A percentile compares a stretch with the other conserved stretches of the same genome.
Conservation (phyloP, 441 rosid species). For the Flueggea neowawraea region DNA sequence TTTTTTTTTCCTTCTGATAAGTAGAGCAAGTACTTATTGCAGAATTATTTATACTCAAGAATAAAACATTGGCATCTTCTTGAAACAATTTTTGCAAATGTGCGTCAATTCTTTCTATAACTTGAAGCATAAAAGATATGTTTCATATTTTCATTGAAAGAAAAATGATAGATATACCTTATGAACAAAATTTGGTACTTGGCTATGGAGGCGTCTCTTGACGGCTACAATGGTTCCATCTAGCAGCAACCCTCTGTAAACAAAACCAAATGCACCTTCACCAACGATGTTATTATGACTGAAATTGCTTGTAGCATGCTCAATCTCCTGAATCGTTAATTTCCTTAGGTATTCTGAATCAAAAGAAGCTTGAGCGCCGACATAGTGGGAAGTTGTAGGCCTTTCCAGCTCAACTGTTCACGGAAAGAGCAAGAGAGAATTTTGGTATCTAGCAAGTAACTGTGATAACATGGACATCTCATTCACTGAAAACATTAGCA, state of each 20-base stretch:
- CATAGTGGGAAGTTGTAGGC: slow-evolving; percentile 17
- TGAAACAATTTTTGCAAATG: too few relatives aligned
- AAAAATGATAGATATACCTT: slow-evolving; percentile 25
- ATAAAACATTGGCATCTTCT: too few relatives aligned
- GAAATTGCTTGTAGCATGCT: slow-evolving; percentile 40
- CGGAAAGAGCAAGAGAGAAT: background rate
- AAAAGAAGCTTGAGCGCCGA: slow-evolving; percentile 17
- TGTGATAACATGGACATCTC: background rate
- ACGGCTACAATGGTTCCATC: slow-evolving; percentile 51
- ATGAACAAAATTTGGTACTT: slow-evolving; percentile 17
- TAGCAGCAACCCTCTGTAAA: slow-evolving; percentile 42
- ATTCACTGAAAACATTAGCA: background rate
- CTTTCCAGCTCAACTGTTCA: slow-evolving; percentile 31
- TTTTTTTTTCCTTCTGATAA: too few relatives aligned
- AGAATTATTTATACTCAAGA: too few relatives aligned
- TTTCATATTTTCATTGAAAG: background rate
- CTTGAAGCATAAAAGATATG: background rate
- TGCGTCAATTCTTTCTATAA: background rate
- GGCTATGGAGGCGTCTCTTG: slow-evolving; percentile 32
- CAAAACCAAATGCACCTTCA: slow-evolving; percentile 42
- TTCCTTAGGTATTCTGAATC: slow-evolving; percentile 21
- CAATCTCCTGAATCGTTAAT: slow-evolving; percentile 30
- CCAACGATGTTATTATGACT: slow-evolving; percentile 38
- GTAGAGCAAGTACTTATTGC: too few relatives aligned
- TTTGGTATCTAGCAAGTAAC: background rate